Evolutionary conservation across 352 stramenopile species (phyloP).

Genomic region (Phytophthora quininea): DNA sequence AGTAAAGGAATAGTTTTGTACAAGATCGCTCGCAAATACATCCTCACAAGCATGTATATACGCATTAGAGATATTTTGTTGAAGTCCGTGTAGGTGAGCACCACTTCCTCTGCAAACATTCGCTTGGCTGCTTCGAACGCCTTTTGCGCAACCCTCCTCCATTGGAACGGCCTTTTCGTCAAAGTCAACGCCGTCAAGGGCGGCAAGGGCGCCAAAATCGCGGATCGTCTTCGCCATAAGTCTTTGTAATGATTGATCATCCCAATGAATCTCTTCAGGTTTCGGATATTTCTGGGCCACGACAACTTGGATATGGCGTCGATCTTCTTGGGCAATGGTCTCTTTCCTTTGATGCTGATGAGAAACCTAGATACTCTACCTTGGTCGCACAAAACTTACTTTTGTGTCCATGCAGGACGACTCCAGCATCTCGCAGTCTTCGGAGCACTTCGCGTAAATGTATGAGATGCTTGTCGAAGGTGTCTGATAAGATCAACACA

Average conservation of each 20-base stretch:
- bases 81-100: neutral
- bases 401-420: constrained; percentile 7
- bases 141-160: neutral
- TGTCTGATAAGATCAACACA: constrained; percentile 3
- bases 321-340: neutral
- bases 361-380: constrained; percentile 5
- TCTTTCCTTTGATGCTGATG: neutral
- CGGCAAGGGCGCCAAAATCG: neutral
- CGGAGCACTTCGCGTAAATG: constrained; percentile 4
- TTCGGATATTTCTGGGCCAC: neutral
- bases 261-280: neutral
- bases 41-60: no score
- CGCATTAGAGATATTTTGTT: neutral
- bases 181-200: neutral
- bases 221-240: neutral
- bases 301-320: neutral
- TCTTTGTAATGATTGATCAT: neutral
- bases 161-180: neutral
- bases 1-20: no score
- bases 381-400: constrained; percentile 2
- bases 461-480: constrained; percentile 2
- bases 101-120: neutral
- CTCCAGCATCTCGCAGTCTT: constrained; percentile 2
- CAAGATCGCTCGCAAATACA: no score
- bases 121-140: neutral